Evolutionary conservation across 2,329 filamentous ascomycete species (phyloP), one percentile per base, ranked within the genome.

Genomic region (Phaeosphaeriaceae sp.): DNA sequence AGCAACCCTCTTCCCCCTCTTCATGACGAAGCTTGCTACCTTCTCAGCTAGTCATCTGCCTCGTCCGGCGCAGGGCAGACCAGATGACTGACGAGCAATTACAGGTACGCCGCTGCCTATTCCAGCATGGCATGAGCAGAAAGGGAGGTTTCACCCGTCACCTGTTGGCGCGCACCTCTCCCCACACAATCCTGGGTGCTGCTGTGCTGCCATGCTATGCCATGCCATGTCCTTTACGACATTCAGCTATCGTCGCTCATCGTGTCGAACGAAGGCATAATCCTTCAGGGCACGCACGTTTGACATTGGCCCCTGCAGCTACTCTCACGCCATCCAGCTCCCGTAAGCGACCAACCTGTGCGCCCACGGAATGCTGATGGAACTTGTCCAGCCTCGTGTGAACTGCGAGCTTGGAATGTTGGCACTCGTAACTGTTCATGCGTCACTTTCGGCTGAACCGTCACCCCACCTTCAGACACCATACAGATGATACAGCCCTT

Each of bases 271-370:
- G 39, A 50, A 58, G 50, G 47, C 45, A 61, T 55, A 42, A 49
- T 56, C 18, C 28, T 36, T 18, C 35, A 21, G 34, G 21, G 52
- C 60, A 66, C 56, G 66, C 59, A 44, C 50, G 55, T 57, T 58
- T 64, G 53, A 64, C 58, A 47, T 66, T 60, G 64, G 63, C 67
- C 67, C 43, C 63, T 70, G 68, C 63, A 64, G 54, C 54, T 54
- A 54, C 30, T 40, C 47, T 38, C 39, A 34, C 48, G 39, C 54
- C 38, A 52, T 45, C 52, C 46, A 50, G 45, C 60, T 61, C 52
- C 50, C 55, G 56, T 65, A 60, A 63, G 56, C 60, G 23, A 50
- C 44, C 46, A 46, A 39, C 41, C 40, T 36, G 35, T 54, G 52
- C 41, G n/a, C 51, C 36, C 46, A 39, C 46, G 48, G 52, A 57